phyloP scores from a whole-genome alignment of 2,329 filamentous ascomycete species.

The Westerdykella ornata region DNA sequence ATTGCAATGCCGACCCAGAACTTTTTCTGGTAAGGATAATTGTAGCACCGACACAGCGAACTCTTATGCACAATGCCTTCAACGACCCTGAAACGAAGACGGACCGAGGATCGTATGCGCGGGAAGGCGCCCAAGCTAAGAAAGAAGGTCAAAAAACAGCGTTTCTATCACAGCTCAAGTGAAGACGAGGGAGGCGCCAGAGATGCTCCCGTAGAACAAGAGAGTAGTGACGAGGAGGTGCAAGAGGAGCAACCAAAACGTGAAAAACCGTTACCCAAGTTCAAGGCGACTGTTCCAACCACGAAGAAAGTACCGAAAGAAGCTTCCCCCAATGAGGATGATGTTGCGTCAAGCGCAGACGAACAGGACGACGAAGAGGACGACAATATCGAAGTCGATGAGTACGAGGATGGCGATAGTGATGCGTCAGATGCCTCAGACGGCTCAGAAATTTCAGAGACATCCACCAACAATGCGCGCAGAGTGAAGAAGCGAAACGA shows the following conservation, averaged over 20 bases:
- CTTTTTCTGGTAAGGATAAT: conserved; percentile 11
- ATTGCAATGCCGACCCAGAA: conserved; percentile 20
- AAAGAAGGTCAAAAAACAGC: conserved; percentile 58
- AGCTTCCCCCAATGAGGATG: conserved; percentile 30
- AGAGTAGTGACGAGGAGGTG: conserved; percentile 42
- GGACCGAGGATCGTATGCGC: conserved; percentile 53
- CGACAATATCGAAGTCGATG: conserved; percentile 25
- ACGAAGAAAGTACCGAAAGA: conserved; percentile 20
- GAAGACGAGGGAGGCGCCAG: conserved; percentile 42
- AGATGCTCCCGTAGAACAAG: conserved; percentile 41
- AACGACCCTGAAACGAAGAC: conserved; percentile 48
- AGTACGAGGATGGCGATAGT: conserved; percentile 23
- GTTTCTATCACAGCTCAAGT: conserved; percentile 57
- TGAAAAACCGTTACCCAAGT: conserved; percentile 17
- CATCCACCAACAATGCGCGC: conserved; percentile 23
- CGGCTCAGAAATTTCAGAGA: conserved; percentile 28
- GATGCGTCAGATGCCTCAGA: conserved; percentile 39
- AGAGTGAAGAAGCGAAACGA: conserved; percentile 82
- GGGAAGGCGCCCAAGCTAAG: conserved; percentile 48
- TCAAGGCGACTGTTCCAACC: conserved; percentile 16
- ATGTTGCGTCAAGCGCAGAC: conserved; percentile 21
- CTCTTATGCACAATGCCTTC: conserved; percentile 32
- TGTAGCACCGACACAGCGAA: conserved; percentile 2
- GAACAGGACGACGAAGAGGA: conserved; percentile 36
- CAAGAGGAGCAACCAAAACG: conserved; percentile 12